Evolutionary conservation across 2,329 filamentous ascomycete species (phyloP).

Genomic region (Trichoderma sp.): DNA sequence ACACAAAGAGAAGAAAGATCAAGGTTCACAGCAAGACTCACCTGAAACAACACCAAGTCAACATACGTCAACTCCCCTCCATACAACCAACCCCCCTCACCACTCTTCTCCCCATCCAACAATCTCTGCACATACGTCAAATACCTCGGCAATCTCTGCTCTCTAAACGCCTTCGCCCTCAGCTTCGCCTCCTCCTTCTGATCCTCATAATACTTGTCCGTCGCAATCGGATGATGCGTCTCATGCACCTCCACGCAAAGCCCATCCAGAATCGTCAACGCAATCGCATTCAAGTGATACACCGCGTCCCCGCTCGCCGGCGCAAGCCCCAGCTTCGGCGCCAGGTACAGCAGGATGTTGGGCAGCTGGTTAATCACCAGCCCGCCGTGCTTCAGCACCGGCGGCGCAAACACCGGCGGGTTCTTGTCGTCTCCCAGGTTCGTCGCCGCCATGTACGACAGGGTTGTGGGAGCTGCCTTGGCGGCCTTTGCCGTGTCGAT

Average conservation of each 20-base stretch:
- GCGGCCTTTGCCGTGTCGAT: conserved; percentile 48
- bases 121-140: conserved; percentile 68
- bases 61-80: conserved; percentile 66
- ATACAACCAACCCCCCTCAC: conserved; percentile 63
- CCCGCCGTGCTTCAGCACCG: conserved; percentile 61
- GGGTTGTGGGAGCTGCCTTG: conserved; percentile 51
- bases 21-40: conserved; percentile 31
- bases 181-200: conserved; percentile 66
- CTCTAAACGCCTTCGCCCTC: conserved; percentile 56
- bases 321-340: conserved; percentile 56
- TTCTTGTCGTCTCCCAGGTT: conserved; percentile 54
- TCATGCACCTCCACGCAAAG: conserved; percentile 72
- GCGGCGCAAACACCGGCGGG: conserved; percentile 65
- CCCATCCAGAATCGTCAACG: conserved; percentile 68
- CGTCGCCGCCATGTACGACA: conserved; percentile 44
- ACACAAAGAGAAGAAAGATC: not conserved
- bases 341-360: conserved; percentile 72
- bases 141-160: conserved; percentile 68
- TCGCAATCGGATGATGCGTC: conserved; percentile 68
- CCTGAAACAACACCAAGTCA: conserved; percentile 72
- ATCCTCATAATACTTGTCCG: conserved; percentile 65
- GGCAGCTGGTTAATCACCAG: conserved; percentile 67
- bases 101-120: conserved; percentile 53
- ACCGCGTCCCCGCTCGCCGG: conserved; percentile 42
- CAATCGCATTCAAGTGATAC: conserved; percentile 61